These are phyloP conservation scores for Solanum corneliomulleri DNA, from an alignment of 257 asterid species.

Conservation along the genomic window DNA sequence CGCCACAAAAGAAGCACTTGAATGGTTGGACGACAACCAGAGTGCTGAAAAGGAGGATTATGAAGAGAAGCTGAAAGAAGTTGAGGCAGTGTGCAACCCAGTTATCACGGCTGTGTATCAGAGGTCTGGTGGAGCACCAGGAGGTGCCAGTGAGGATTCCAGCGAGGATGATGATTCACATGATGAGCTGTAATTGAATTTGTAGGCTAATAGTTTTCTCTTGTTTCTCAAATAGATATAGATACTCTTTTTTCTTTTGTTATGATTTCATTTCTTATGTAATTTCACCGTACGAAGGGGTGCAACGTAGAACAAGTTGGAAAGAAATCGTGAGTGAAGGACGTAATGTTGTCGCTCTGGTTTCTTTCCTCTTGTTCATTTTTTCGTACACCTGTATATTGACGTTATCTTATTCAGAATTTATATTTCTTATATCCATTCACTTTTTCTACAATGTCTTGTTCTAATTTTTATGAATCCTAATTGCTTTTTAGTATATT, in stretches of 20 bases:
- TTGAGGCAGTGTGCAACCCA: conserved; percentile 70
- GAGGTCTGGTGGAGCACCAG: conserved; percentile 61
- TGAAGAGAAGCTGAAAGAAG: conserved; percentile 74
- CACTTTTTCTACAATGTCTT: neutral
- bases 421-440: neutral
- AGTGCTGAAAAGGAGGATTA: conserved; percentile 70
- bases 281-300: neutral
- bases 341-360: neutral
- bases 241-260: neutral
- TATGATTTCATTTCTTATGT: neutral
- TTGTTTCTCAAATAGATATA: neutral
- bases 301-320: neutral
- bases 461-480: neutral
- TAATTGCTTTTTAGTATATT: too few relatives aligned
- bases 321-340: neutral
- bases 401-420: neutral
- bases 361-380: neutral
- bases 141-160: conserved; percentile 12
- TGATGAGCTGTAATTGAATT: conserved; percentile 45
- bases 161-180: conserved; percentile 48
- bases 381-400: neutral
- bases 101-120: conserved; percentile 62
- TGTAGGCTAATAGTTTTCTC: neutral
- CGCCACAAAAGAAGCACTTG: conserved; percentile 66
- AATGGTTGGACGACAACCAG: conserved; percentile 76